Evolutionary conservation across 352 stramenopile genomes (phyloP).

Genomic region (Globisporangium parvum): DNA sequence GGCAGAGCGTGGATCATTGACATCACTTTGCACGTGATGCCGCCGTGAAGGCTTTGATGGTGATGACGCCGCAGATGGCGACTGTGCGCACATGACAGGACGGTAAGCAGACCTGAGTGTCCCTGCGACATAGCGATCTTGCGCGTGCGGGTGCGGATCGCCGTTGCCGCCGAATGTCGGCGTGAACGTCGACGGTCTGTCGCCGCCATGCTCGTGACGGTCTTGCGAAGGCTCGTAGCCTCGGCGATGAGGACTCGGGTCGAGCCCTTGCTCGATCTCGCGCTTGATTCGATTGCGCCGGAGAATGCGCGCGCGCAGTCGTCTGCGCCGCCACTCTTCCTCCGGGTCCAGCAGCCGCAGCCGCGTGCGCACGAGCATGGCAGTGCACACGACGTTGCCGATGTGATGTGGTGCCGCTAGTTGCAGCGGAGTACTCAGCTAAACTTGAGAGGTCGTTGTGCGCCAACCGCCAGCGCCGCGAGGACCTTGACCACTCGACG

Average conservation of each 20-base stretch:
- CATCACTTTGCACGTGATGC: background rate
- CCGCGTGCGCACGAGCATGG: slow-evolving; percentile 43
- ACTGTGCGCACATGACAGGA: background rate
- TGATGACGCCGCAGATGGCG: background rate
- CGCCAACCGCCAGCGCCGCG: no score
- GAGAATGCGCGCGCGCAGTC: slow-evolving; percentile 46
- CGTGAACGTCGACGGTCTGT: slow-evolving; percentile 5
- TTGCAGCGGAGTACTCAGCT: no score
- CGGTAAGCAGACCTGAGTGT: slow-evolving; percentile 5
- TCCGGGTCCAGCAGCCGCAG: slow-evolving; percentile 50
- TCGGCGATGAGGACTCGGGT: slow-evolving; percentile 21
- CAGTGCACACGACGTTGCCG: no score
- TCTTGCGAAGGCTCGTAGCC: slow-evolving; percentile 7
- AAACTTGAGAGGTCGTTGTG: no score
- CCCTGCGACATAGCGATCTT: slow-evolving; percentile 5
- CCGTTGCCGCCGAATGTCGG: slow-evolving; percentile 15
- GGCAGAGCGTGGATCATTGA: no score
- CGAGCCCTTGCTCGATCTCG: slow-evolving; percentile 41
- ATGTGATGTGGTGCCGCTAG: no score
- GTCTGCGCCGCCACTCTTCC: slow-evolving; percentile 34
- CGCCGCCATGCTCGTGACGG: background rate
- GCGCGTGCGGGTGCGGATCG: background rate
- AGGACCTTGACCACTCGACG: no score
- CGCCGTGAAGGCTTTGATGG: background rate
- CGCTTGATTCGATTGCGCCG: slow-evolving; percentile 55